Evolutionary conservation across 805 yeast species (phyloP), one percentile per base, ranked within the genome.

Genomic region (Wickerhamomyces silvicola): DNA sequence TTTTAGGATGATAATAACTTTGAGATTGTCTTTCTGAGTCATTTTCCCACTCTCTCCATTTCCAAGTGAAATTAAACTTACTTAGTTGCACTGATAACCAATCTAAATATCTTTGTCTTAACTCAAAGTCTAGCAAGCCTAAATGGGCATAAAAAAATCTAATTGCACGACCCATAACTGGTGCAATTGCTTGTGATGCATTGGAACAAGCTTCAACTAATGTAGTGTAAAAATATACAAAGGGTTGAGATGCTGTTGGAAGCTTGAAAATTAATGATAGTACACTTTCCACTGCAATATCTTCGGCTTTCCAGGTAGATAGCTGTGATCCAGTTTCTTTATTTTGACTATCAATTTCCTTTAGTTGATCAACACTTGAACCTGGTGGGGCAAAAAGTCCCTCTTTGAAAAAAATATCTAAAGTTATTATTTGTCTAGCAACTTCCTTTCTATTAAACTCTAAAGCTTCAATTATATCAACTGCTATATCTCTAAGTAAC

Each of bases 81-180:
- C 94, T 82, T 55, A 92, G 73, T 59, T 92, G 98, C 35, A 84
- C 79, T 2, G 94, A 70, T 65, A 94, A 79, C 97, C 97, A 92
- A 57, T 83, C 90, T 47, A 85, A 64, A 43, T 75, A 82, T 38
- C 88, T 66, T 38, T 75, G 67, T 42, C 78, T 71, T 32, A 84
- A 62, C 56, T 87, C 96, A 46, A 76, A 77, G 52, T 90, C 96
- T 32, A 87, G 61, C 2, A 68, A 59, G 18, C 70, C 77, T 32
- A 82, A 55, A 51, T 83, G 70, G 27, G 72, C 64, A 59, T 83
- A 92, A 48, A 90, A 73, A 52, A 74, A 85, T 45, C 96, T 72
- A 40, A 90, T 75, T 2, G 95, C 94, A 42, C 95, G 74, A 24
- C 97, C 98, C 52, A 92, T 75, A 1, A 88, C 94, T 7, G 96